phyloP scores from a whole-genome alignment of 306 rosid genomes.

The Comarum palustre region DNA sequence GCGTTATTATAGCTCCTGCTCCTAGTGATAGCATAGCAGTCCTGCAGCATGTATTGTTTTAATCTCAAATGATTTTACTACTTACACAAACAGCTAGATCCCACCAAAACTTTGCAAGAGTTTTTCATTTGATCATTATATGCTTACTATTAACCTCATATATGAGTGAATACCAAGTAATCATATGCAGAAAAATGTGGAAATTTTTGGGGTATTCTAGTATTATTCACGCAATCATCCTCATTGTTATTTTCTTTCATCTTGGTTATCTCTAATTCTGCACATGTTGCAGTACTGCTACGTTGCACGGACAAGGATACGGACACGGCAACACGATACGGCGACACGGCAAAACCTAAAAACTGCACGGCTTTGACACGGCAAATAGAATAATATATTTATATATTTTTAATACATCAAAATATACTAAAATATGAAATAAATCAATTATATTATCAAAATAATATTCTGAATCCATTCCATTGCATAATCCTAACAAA shows the following conservation, averaged over 20 bases:
- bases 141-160: not conserved
- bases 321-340: no score
- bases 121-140: not conserved
- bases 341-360: no score
- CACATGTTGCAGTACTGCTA: not conserved
- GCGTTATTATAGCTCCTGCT: conserved; percentile 59
- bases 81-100: not conserved
- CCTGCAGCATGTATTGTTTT: conserved; percentile 56
- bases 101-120: not conserved
- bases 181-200: not conserved
- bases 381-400: no score
- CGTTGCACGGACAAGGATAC: no score
- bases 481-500: no score
- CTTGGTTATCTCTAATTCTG: not conserved
- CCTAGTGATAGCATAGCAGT: conserved; percentile 48
- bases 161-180: not conserved
- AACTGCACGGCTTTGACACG: no score
- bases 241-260: not conserved
- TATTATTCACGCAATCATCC: not conserved
- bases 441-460: no score
- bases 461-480: no score
- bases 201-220: not conserved
- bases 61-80: not conserved
- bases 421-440: no score
- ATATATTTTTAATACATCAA: no score